Evolutionary conservation across 1,139 yeast genomes (phyloP), one percentile per base, ranked within the genome.

Genomic region (Starmera stellimalicola): DNA sequence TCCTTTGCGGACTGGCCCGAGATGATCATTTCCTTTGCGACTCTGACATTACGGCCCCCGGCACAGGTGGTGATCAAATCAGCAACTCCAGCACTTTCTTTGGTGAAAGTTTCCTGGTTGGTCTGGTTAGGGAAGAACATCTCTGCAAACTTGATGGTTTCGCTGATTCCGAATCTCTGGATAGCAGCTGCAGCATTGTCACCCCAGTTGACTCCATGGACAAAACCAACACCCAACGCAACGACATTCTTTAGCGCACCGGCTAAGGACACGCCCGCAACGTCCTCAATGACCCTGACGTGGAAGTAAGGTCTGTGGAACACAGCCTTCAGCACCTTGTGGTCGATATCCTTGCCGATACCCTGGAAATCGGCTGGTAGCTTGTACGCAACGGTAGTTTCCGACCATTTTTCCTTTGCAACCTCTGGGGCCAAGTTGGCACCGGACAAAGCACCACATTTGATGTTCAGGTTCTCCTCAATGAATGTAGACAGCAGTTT

Each of bases 221-320:
- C 94, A 52, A 84, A 79, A 36, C 95, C 95, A 32, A 85, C 94
- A 40, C 91, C 85, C 52, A 82, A 67, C 35, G 95, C 95, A 46
- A 84, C 83, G 32, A 84, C 83, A 57, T 84, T 84, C 63, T 84
- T 84, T 55, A 84, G 70, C 4, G 95, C 95, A 51, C 95, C 95
- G 29, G 93, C 91, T 41, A 84, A 69, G 5, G 93, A 79, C 33
- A 82, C 87, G 53, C 95, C 95, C 19, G 83, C 82, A 34, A 83
- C 85, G 55, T 85, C 95, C 40, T 74, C 71, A 37, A 81, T 70
- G 37, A 83, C 87, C 51, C 80, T 69, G 27, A 84, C 94, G 57
- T 84, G 94, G 77, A 84, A 85, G 63, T 84, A 84, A 22, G 85
- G 80, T 61, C 95, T 74, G 65, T 84, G 94, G 77, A 84, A 83